A percentile compares a stretch with the other conserved stretches of the same genome.
Evolutionary conservation across 2,329 filamentous ascomycete species (phyloP).

Genomic region (Akanthomyces muscarius): DNA sequence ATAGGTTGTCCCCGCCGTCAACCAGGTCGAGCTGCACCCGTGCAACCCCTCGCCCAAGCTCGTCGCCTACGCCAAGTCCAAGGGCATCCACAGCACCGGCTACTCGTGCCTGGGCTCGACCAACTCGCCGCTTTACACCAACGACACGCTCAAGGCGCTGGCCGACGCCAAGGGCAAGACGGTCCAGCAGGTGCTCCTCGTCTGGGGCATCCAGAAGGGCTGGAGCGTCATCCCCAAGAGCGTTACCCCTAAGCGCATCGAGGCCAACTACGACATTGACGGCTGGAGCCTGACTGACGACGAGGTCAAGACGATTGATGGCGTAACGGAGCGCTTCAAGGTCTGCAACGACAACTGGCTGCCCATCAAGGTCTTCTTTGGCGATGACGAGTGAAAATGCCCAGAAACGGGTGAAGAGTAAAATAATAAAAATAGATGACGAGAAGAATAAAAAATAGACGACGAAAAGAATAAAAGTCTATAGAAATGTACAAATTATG

Average conservation of each 20-base stretch:
- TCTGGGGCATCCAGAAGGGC: constrained; percentile 77
- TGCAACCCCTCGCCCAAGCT: constrained; percentile 79
- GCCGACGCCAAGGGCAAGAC: constrained; percentile 65
- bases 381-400: constrained; percentile 63
- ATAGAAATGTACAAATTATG: constrained; percentile 8
- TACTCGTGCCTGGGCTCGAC: constrained; percentile 72
- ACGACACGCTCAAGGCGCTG: constrained; percentile 57
- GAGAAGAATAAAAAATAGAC: neutral
- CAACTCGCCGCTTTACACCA: constrained; percentile 65
- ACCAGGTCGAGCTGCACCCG: constrained; percentile 80
- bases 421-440: neutral
- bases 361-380: constrained; percentile 77
- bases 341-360: constrained; percentile 72
- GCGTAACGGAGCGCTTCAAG: constrained; percentile 74
- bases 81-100: constrained; percentile 70
- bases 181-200: constrained; percentile 70
- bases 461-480: neutral
- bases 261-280: constrained; percentile 70
- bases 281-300: constrained; percentile 70
- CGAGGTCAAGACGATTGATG: constrained; percentile 65
- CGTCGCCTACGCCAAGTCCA: constrained; percentile 65
- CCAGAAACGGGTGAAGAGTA: neutral
- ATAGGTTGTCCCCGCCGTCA: constrained; percentile 61
- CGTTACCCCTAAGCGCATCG: constrained; percentile 68
- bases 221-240: constrained; percentile 85